Evolutionary conservation across 805 yeast genomes (phyloP).

Genomic region (Zygoascus tannicola): DNA sequence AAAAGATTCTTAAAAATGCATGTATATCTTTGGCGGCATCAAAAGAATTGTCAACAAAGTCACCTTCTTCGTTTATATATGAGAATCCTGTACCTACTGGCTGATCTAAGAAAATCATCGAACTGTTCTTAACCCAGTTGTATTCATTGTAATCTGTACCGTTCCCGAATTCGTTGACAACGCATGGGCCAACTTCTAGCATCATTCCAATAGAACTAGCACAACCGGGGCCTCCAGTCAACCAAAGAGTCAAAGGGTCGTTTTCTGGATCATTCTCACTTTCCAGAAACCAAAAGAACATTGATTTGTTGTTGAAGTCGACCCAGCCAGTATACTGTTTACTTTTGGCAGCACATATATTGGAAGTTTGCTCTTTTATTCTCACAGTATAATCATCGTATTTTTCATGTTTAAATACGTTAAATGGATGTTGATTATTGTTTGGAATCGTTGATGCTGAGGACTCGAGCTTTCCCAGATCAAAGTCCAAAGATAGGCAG

Average conservation of each 20-base stretch:
- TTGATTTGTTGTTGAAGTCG: background rate
- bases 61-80: conserved; percentile 44
- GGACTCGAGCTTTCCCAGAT: no score
- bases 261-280: conserved; percentile 76
- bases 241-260: conserved; percentile 86
- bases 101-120: conserved; percentile 84
- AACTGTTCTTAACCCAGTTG: conserved; percentile 88
- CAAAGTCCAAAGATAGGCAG: no score
- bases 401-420: no score
- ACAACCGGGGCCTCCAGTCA: conserved; percentile 96
- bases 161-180: conserved; percentile 51
- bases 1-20: conserved; percentile 74
- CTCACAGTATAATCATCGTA: background rate
- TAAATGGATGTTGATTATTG: no score
- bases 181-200: conserved; percentile 86
- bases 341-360: background rate
- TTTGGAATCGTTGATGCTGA: no score
- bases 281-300: conserved; percentile 91
- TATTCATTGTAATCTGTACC: conserved; percentile 76
- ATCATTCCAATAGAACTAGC: conserved; percentile 83
- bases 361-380: background rate
- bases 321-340: background rate
- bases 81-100: conserved; percentile 93
- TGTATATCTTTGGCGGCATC: conserved; percentile 84
- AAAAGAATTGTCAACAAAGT: conserved; percentile 49